Evolutionary conservation across 2,329 filamentous ascomycete genomes (phyloP), one percentile per base, ranked within the genome.

Genomic region (Amesomyces nigricolor): DNA sequence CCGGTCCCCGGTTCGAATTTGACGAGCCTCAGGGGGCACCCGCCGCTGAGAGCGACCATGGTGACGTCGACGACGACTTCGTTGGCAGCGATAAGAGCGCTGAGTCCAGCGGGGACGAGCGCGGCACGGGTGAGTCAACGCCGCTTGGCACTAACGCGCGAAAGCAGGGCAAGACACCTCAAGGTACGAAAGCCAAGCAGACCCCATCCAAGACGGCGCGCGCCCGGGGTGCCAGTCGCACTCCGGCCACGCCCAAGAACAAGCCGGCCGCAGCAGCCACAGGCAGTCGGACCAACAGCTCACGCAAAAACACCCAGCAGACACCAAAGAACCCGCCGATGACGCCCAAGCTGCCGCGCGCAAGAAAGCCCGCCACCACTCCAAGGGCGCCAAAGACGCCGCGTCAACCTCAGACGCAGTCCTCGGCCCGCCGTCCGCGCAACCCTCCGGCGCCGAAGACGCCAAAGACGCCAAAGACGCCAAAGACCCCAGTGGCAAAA

Each of bases 31-130:
- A 58, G 2, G 66, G 65, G 8, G 61, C 52, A 3, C 50, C 37
- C 0, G 51, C 37, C 8, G 45, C 11, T 2, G 63, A 63, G 3
- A 61, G 54, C 29, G 65, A 65, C 13, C 55, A 60, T n/a, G 64
- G 58, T 7, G 62, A 62, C 14, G 58, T 54, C 22, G 69, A 67
- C 47, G 65, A 53, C 8, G 65, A 68, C 29, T 68, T 67, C 17
- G 55, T 62, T 26, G 64, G 61, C 35, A 59, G 53, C 19, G 64
- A 63, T 16, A 64, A 62, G 35, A 64, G 61, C 32, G 65, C 57
- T 35, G 64, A 65, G 16, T 58, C 62, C n/a, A 63, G 58, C 32
- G 64, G 62, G 1, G 64, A 60, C 19, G 65, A 62, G 37, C 7
- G 22, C 47, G 35, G 39, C 9, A 55, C 56, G 32, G 54, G 53